Conservation (phyloP, 2,329 filamentous ascomycete species). For the Exophiala xenobiotica region DNA sequence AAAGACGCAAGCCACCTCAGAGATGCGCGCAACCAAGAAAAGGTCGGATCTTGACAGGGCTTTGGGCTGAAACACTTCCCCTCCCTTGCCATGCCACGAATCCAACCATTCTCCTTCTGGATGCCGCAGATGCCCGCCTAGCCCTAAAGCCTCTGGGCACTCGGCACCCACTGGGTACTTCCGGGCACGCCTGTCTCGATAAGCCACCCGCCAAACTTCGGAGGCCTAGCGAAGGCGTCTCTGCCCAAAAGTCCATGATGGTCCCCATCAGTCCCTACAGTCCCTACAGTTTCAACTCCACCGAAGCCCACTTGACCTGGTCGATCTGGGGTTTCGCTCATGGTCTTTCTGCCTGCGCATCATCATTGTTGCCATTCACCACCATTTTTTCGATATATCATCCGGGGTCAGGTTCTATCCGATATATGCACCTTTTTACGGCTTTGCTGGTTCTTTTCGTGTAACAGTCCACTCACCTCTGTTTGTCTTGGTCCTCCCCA, state of each 20-base stretch:
- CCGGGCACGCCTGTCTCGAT: background rate
- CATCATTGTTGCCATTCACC: constrained; percentile 14
- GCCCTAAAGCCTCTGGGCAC: background rate
- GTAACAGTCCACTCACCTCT: constrained; percentile 10
- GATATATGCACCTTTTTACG: constrained; percentile 16
- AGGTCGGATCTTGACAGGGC: background rate
- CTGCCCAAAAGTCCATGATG: background rate
- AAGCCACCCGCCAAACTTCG: background rate
- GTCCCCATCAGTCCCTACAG: background rate
- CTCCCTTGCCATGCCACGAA: background rate
- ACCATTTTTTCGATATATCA: constrained; percentile 21
- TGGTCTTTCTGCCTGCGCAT: constrained; percentile 23
- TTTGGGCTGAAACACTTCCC: background rate
- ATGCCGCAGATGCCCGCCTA: background rate
- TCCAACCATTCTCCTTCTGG: background rate
- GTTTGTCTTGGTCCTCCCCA: constrained; percentile 9
- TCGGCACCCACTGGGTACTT: background rate
- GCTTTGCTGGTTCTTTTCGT: constrained; percentile 10
- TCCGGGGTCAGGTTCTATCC: constrained; percentile 17
- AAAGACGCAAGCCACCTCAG: background rate
- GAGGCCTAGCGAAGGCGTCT: background rate
- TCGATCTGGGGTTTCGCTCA: constrained; percentile 19
- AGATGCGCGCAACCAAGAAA: background rate
- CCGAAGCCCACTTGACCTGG: background rate
- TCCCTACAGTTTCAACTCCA: background rate